These are phyloP conservation scores for Quercus berberidifolia DNA, from an alignment of 306 rosid species.

Conservation along the genomic window DNA sequence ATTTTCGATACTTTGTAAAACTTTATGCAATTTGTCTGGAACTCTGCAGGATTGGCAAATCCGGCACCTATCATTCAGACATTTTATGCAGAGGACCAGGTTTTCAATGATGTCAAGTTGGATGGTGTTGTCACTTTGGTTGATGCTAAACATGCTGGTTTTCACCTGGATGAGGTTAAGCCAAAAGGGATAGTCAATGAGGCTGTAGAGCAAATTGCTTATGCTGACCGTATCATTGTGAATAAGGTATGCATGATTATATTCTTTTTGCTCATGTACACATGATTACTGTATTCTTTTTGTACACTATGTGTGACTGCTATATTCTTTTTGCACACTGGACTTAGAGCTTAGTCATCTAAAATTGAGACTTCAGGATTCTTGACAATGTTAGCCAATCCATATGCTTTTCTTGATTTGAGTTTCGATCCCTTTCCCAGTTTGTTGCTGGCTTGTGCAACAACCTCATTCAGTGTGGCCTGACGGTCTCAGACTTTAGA, in stretches of 20 bases:
- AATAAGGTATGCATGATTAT: constrained; percentile 59
- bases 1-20: background rate
- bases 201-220: constrained; percentile 92
- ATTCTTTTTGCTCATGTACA: too few species aligned
- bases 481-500: background rate
- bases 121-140: constrained; percentile 98
- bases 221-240: constrained; percentile 90
- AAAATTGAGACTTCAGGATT: background rate
- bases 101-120: constrained; percentile 83
- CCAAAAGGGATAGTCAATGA: constrained; percentile 86
- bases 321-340: background rate
- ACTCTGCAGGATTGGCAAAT: constrained; percentile 79
- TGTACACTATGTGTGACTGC: too few species aligned
- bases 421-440: background rate
- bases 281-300: too few species aligned
- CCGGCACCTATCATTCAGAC: constrained; percentile 97
- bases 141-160: constrained; percentile 78
- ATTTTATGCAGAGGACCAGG: constrained; percentile 80
- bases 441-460: background rate
- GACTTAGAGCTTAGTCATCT: background rate
- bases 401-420: background rate
- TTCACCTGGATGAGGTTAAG: constrained; percentile 88
- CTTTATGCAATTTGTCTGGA: constrained; percentile 2
- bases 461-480: background rate
- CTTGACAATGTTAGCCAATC: too few species aligned